Conservation (phyloP, 2,329 filamentous ascomycete species). For the Aspergillus amoenus region DNA sequence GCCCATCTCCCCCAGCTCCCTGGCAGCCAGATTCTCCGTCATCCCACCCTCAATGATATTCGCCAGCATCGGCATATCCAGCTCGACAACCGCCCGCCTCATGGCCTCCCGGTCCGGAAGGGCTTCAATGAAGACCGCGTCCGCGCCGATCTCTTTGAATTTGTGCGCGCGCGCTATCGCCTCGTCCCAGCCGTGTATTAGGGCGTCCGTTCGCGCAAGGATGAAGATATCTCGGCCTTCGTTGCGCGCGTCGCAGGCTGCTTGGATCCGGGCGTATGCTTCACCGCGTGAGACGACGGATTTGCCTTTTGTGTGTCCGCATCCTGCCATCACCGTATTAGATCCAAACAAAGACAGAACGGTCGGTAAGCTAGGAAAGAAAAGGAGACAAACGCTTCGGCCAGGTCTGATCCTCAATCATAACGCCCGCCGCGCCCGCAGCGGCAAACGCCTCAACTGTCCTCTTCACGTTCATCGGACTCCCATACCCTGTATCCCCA, state of each 20-base stretch:
- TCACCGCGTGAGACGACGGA: constrained; percentile 47
- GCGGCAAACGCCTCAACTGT: constrained; percentile 47
- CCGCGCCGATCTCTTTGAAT: constrained; percentile 46
- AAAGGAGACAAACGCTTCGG: constrained; percentile 42
- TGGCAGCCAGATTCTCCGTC: constrained; percentile 43
- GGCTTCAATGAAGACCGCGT: constrained; percentile 49
- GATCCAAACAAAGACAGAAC: not conserved
- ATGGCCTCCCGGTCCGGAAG: constrained; percentile 47
- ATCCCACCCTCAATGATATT: constrained; percentile 48
- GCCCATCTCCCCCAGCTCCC: constrained; percentile 41
- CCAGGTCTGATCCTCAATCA: constrained; percentile 53
- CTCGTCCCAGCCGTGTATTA: constrained; percentile 44
- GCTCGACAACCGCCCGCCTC: constrained; percentile 37
- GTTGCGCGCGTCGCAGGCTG: constrained; percentile 48
- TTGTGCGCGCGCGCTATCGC: constrained; percentile 43
- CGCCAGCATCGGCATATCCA: constrained; percentile 43
- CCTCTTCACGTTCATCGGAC: constrained; percentile 48
- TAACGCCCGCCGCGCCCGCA: constrained; percentile 40
- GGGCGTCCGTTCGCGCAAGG: constrained; percentile 46
- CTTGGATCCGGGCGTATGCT: constrained; percentile 48
- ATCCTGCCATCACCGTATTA: constrained; percentile 27
- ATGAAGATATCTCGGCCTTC: constrained; percentile 49
- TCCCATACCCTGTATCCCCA: constrained; percentile 51
- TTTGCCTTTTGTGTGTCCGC: constrained; percentile 50
- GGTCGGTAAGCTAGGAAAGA: too few species aligned